Conservation (phyloP, 2,329 filamentous ascomycete genomes). For the Aspergillus arachidicola region DNA sequence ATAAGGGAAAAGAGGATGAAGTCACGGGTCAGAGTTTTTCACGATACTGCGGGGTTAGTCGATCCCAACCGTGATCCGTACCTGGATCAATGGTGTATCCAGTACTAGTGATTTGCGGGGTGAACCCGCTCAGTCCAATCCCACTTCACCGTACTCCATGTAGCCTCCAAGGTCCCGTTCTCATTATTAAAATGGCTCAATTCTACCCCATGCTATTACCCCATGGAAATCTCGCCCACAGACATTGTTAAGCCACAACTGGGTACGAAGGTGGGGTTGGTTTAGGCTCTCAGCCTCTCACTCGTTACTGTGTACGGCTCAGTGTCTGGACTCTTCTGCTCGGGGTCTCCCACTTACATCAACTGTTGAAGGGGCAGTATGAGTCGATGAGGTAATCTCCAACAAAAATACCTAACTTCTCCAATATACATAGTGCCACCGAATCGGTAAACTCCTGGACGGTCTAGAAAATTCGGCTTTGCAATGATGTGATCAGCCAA, state of each 20-base stretch:
- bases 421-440: conserved; percentile 4
- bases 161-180: conserved; percentile 8
- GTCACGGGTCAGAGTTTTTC: conserved; percentile 12
- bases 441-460: not conserved
- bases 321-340: not conserved
- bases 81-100: conserved; percentile 21
- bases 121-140: not conserved
- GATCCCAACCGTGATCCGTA: conserved; percentile 22
- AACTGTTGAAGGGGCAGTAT: conserved; percentile 6
- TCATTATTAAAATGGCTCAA: conserved; percentile 24
- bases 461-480: conserved; percentile 3
- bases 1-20: conserved; percentile 11
- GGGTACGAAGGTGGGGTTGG: not conserved
- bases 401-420: not conserved
- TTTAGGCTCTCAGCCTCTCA: not conserved
- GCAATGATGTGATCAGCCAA: not conserved
- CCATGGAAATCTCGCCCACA: conserved; percentile 11
- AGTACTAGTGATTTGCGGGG: conserved; percentile 24
- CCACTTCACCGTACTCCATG: not conserved
- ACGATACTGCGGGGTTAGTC: conserved; percentile 21
- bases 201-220: conserved; percentile 12
- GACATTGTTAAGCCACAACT: not conserved
- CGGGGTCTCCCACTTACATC: not conserved
- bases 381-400: conserved; percentile 9
- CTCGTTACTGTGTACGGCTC: not conserved